Conservation (phyloP, 2,329 filamentous ascomycete species). For the Pseudovirgaria hyperparasitica region DNA sequence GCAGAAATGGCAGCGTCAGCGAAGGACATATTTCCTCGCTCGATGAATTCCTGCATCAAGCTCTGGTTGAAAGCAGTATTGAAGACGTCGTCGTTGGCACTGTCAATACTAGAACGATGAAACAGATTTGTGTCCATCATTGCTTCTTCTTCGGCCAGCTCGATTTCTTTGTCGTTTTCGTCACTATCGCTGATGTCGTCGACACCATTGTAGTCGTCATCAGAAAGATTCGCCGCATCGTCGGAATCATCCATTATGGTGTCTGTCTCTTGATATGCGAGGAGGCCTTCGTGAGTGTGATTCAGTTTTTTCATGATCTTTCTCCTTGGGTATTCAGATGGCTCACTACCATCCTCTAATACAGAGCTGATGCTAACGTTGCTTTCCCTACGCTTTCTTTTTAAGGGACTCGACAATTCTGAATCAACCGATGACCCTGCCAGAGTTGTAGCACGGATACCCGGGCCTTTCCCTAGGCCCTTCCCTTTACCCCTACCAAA, state of each 20-base stretch:
- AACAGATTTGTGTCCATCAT: slow-evolving; percentile 39
- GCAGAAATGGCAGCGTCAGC: slow-evolving; percentile 30
- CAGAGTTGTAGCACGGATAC: slow-evolving; percentile 23
- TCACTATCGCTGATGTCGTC: slow-evolving; percentile 71
- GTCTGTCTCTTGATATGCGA: slow-evolving; percentile 21
- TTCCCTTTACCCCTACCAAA: slow-evolving; percentile 22
- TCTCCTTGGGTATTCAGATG: slow-evolving; percentile 21
- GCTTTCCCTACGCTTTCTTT: slow-evolving; percentile 27
- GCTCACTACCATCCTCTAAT: slow-evolving; percentile 16
- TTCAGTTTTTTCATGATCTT: slow-evolving; percentile 24
- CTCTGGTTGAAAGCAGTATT: slow-evolving; percentile 14
- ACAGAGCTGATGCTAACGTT: slow-evolving; percentile 25
- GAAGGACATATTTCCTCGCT: no score
- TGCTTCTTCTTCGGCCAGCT: slow-evolving; percentile 64
- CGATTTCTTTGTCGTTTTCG: slow-evolving; percentile 66
- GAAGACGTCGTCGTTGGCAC: slow-evolving; percentile 21
- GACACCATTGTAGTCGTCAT: slow-evolving; percentile 54
- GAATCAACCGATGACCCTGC: no score
- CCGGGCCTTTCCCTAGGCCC: slow-evolving; percentile 22
- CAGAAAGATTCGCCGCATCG: slow-evolving; percentile 12
- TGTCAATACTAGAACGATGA: slow-evolving; percentile 20
- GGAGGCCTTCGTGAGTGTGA: slow-evolving; percentile 19
- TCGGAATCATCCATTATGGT: slow-evolving; percentile 5
- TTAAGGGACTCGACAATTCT: no score
- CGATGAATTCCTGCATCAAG: slow-evolving; percentile 20